phyloP scores from a whole-genome alignment of 1,139 yeast species.

The Casaregolazyma lundiana region DNA sequence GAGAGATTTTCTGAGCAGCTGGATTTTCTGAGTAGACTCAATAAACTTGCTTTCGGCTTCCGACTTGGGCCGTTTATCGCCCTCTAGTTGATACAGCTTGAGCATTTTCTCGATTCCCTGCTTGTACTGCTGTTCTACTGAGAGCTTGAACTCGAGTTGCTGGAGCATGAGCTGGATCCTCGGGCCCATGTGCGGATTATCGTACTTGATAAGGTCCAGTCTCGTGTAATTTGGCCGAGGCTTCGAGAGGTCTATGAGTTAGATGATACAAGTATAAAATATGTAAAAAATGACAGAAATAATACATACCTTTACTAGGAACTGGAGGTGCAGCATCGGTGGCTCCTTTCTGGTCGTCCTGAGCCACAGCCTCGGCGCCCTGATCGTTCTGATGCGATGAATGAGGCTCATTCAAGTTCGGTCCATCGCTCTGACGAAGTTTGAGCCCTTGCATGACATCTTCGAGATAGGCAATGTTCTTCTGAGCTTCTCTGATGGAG shows the following conservation, averaged over 20 bases:
- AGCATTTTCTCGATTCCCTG: conserved; percentile 89
- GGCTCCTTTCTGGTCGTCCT: neutral
- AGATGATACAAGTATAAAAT: conserved; percentile 1
- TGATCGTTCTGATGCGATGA: conserved; percentile 1
- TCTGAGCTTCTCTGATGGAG: conserved; percentile 84
- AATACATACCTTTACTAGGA: conserved; percentile 19
- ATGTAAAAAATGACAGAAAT: neutral
- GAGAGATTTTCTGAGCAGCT: conserved; percentile 73
- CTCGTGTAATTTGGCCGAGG: conserved; percentile 32
- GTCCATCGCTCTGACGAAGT: conserved; percentile 26
- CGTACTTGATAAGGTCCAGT: conserved; percentile 80
- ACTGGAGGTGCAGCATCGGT: conserved; percentile 15
- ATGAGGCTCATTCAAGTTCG: conserved; percentile 9
- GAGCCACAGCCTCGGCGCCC: conserved; percentile 9
- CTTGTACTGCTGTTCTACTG: conserved; percentile 88
- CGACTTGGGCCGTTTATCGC: conserved; percentile 77
- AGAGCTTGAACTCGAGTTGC: conserved; percentile 85
- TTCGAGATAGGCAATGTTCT: conserved; percentile 81
- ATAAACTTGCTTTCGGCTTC: conserved; percentile 86
- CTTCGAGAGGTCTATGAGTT: conserved; percentile 1
- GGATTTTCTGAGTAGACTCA: conserved; percentile 83
- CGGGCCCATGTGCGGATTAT: conserved; percentile 93
- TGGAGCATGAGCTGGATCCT: conserved; percentile 93
- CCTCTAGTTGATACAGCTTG: conserved; percentile 81
- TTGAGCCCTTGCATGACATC: conserved; percentile 67